These are phyloP conservation scores for Kwoniella sp. DNA, from an alignment of 768 basidiomycete species.

Conservation along the genomic window DNA sequence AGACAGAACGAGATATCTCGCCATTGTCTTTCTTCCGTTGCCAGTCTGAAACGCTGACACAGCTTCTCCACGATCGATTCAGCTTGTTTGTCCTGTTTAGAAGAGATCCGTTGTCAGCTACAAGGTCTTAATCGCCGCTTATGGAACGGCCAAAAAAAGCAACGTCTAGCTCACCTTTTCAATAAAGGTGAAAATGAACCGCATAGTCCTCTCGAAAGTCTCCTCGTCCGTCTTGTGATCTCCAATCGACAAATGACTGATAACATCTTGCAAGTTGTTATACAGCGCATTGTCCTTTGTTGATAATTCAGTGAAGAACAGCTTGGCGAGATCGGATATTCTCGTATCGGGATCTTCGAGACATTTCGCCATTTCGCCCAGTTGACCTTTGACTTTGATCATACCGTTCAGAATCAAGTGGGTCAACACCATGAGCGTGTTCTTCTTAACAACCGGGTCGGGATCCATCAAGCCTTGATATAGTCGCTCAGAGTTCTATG, in stretches of 20 bases:
- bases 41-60: slow-evolving; percentile 88
- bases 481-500: slow-evolving; percentile 66
- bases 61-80: slow-evolving; percentile 97
- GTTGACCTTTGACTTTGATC: slow-evolving; percentile 99
- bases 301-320: slow-evolving; percentile 94
- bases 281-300: slow-evolving; percentile 99
- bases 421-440: slow-evolving; percentile 96
- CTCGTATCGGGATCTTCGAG: slow-evolving; percentile 84
- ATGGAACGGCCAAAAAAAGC: background rate
- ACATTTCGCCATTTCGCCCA: slow-evolving; percentile 99
- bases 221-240: slow-evolving; percentile 90
- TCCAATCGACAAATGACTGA: slow-evolving; percentile 89
- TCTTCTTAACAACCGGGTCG: slow-evolving; percentile 92
- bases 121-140: background rate
- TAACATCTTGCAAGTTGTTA: slow-evolving; percentile 97
- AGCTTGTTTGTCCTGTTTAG: slow-evolving; percentile 89
- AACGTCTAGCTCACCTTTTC: slow-evolving; percentile 70
- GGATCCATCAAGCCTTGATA: slow-evolving; percentile 90
- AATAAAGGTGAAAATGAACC: slow-evolving; percentile 93
- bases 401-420: slow-evolving; percentile 96
- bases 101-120: background rate
- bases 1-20: slow-evolving; percentile 95
- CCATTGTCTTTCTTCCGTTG: slow-evolving; percentile 91
- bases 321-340: slow-evolving; percentile 89
- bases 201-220: slow-evolving; percentile 86